Evolutionary conservation across 495 filamentous ascomycete genomes (phyloP), one percentile per base, ranked within the genome.

Genomic region (Podospora tetraspora): DNA sequence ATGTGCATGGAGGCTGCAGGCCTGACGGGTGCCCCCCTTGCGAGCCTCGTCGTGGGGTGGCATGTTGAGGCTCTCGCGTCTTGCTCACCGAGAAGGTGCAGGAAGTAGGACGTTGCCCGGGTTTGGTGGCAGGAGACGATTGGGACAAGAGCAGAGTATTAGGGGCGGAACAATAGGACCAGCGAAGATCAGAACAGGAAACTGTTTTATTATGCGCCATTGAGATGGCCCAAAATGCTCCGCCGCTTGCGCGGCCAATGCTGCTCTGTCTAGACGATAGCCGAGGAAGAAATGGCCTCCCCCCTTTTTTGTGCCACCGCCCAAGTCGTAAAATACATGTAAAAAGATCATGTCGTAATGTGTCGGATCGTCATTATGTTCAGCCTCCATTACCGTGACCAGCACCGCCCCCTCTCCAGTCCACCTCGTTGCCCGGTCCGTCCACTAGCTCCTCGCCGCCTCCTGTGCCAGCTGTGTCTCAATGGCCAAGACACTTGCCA

Each of bases 401-500:
- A 52, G 43, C 43, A 52, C 27, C 12, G 19, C 29, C 27, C 56
- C 57, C 24, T 22, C 52, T 24, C 57, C 64, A 1, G 5, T 59
- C 32, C 62, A 5, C 1, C 0, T 6, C 12, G 11, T 59, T 10
- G 9, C 13, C 13, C 1, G 10, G 8, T 30, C 0, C 29, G 9
- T 12, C 22, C 19, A 58, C 52, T 57, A 61, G 10, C 30, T 43
- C 23, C 59, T n/a, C 23, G 23, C 57, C 16, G 66, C 66, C 43
- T 64, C 68, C 12, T 19, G 63, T 1, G 63, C 68, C 19, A 69
- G n/a, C 34, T 19, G 23, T 5, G 57, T 62, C 68, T 69, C 68
- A 59, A 69, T 69, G 21, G 37, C 68, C 68, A 69, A 29, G 3
- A 43, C 61, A 21, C 68, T 59, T 0, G 59, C 58, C 68, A 69